Conservation (phyloP, 768 basidiomycete genomes). For the Mycena alexandri region DNA sequence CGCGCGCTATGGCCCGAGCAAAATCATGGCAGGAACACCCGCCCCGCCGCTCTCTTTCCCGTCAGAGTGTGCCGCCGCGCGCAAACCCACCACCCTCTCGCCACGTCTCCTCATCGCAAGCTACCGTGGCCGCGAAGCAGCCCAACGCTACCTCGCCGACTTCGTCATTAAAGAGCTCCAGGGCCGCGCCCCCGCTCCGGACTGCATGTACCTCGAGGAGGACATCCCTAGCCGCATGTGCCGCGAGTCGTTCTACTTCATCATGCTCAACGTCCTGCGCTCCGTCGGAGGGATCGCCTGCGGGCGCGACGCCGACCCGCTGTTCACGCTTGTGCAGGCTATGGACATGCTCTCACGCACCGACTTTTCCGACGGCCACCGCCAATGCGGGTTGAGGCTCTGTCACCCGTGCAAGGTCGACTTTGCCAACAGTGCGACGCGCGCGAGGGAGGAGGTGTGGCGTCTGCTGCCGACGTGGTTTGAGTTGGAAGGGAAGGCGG, state of each 20-base stretch:
- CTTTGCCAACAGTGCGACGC: conserved; percentile 52
- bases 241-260: conserved; percentile 79
- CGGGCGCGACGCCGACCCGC: conserved; percentile 80
- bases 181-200: conserved; percentile 58
- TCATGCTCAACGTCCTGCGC: conserved; percentile 79
- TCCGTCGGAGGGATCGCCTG: conserved; percentile 78
- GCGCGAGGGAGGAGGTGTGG: conserved; percentile 75
- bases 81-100: conserved; percentile 39
- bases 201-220: conserved; percentile 60
- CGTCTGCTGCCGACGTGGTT: conserved; percentile 73
- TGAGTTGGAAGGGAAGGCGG: conserved; percentile 51
- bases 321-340: conserved; percentile 77
- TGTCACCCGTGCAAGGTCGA: conserved; percentile 65
- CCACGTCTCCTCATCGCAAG: conserved; percentile 55
- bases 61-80: conserved; percentile 35
- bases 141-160: conserved; percentile 70
- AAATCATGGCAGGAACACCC: conserved; percentile 68
- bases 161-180: conserved; percentile 72
- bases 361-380: conserved; percentile 76
- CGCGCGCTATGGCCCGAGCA: conserved; percentile 78
- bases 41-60: conserved; percentile 49
- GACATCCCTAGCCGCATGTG: conserved; percentile 58
- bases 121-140: conserved; percentile 73
- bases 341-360: conserved; percentile 78
- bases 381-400: conserved; percentile 65